Base-by-base conservation (phyloP, 768 basidiomycete species). In the Mycena albidolilacea region DNA sequence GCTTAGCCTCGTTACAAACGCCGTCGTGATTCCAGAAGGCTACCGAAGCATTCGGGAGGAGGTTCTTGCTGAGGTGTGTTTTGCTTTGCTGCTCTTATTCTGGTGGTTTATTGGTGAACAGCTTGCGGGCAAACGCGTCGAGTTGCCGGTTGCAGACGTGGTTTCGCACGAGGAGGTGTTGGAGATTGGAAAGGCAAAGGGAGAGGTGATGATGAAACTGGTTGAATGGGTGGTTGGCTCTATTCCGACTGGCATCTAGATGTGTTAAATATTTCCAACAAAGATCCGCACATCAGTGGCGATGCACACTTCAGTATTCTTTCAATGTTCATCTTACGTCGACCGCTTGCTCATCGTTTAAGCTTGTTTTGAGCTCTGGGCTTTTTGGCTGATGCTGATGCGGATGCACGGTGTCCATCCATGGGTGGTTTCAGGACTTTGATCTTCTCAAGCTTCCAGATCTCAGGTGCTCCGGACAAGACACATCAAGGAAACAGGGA, bases 81-180 rank as follows among this genome's bases (percentile, higher is more conserved):
- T 63, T 58, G 63, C 1, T 60, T 8, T 39, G 38, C 9, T 15
- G 14, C 19, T 69, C 52, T 30, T 23, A 57, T 35, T 30, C 17
- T 17, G 35, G 5, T 14, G 38, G 55, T 37, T 38, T 15, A 35
- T 52, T 19, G 55, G 62, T 46, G 65, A 52, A 38, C 76, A 95
- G 93, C 85, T 95, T 30, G 86, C 89, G 44, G 94, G 94, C 6
- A 87, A 84, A 77, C 79, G 81, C 8, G 71, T 91, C 5, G 82
- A 86, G 69, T 71, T 81, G 14, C 84, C 86, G 3, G 73, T 78
- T 6, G 81, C 81, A 3, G 82, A 86, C 65, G 85, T 87, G 8
- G 92, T 95, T 5, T 92, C 92, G 23, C 95, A 96, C 77, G 93
- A 90, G 11, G 95, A 97, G 79, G 95, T 97, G 17, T 82, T 97